These are phyloP conservation scores for Thuidium tamariscinum DNA, from an alignment of 225 moss, liverwort and hornwort species.

Conservation along the genomic window DNA sequence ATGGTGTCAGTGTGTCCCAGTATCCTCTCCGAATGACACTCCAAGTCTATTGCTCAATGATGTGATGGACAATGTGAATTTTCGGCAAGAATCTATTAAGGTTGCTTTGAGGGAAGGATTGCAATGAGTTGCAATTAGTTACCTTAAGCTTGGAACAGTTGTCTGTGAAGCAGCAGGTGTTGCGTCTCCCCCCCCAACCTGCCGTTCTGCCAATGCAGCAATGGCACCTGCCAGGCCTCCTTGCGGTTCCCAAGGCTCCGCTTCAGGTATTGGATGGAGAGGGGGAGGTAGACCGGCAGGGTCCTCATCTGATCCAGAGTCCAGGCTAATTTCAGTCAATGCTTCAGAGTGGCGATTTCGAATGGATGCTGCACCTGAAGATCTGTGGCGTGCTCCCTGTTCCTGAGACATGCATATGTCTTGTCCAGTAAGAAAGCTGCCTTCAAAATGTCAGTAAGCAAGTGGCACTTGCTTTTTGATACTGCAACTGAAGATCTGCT, in stretches of 20 bases:
- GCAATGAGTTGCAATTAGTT: background rate
- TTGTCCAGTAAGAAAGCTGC: background rate
- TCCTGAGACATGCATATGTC: slow-evolving; percentile 14
- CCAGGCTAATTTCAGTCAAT: slow-evolving; percentile 3
- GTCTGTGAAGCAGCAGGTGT: background rate
- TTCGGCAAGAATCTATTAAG: background rate
- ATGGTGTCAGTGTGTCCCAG: background rate
- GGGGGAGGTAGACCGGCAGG: background rate
- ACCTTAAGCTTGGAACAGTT: background rate
- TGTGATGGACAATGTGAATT: background rate
- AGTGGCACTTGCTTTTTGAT: background rate
- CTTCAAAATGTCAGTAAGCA: background rate
- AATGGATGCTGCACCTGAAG: background rate
- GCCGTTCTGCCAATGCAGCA: slow-evolving; percentile 42
- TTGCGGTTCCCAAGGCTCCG: background rate
- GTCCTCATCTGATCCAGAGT: slow-evolving; percentile 1
- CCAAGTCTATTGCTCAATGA: background rate
- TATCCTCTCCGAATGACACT: background rate
- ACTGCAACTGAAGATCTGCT: background rate
- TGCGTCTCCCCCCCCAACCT: background rate
- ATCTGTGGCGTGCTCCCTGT: slow-evolving; percentile 29
- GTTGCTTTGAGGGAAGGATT: background rate
- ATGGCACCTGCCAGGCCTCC: slow-evolving; percentile 40
- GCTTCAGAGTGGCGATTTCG: background rate
- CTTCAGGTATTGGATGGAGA: slow-evolving; percentile 2